Evolutionary conservation across 371 early-diverging fungal species (phyloP), one percentile per base, ranked within the genome.

Genomic region (Haplosporangium sp.): DNA sequence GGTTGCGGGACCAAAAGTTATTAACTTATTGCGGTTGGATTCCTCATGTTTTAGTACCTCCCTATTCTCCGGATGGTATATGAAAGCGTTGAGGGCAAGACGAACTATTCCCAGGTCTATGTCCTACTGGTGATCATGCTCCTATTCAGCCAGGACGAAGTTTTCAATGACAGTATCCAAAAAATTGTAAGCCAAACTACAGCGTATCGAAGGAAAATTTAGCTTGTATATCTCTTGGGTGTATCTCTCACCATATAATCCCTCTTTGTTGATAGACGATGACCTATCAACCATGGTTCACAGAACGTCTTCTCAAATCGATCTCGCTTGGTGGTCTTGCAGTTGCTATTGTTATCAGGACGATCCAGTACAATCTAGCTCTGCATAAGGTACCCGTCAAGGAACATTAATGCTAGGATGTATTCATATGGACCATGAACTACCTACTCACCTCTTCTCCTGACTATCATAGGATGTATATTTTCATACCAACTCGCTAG

Each of bases 121-220:
- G 86, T 93, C 13, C 76, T 92, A 14, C 67, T 93, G 50, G 86
- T 84, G 42, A 83, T 92, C 38, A 59, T 93, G 14, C 80, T 93
- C 16, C 74, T 93, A 14, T 83, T 92, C 54, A 89, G 91, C 62
- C 90, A 93, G 68, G 94, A 93, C 60, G 91, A 89, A 38, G 87
- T 89, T 1, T 92, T 90, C 58, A 92, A 87, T 59, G 92, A 92
- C 21, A 88, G 86, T n/a, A 87, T 90, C 20, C 91, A 93, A 68
- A 89, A 89, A 67, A 86, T 93, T 56, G 93, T 92, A 82, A 82
- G 87, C 77, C 6, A 20, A n/a, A 37, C 46, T 58, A 14, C 13
- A 4, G 37, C 8, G 18, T 29, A 36, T 45, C 18, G 6, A 12
- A 21, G 0, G 14, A 10, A 12, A 14, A 21, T 38, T 54, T 57